phyloP scores from a whole-genome alignment of 495 filamentous ascomycete genomes.

The Rhypophila decipiens region DNA sequence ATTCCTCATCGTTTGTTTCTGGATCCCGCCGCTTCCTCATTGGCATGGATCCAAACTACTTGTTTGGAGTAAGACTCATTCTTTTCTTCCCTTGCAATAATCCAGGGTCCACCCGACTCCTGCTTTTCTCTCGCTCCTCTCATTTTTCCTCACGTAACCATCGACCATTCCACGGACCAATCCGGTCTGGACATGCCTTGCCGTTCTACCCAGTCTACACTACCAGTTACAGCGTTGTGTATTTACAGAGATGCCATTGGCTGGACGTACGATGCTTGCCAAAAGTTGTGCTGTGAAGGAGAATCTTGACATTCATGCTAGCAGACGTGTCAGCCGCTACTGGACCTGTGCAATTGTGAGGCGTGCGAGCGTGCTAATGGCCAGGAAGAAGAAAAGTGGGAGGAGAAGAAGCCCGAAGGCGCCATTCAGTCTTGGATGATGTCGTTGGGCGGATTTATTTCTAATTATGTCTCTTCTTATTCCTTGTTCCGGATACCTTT shows the following conservation, averaged over 20 bases:
- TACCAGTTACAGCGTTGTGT: too few relatives aligned
- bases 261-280: neutral
- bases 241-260: too few relatives aligned
- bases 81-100: neutral
- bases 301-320: neutral
- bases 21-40: neutral
- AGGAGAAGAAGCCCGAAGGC: too few relatives aligned
- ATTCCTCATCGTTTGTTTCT: neutral
- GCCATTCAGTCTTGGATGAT: neutral
- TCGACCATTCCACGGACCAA: too few relatives aligned
- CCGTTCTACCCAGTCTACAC: neutral
- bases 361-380: neutral
- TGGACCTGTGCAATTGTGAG: neutral
- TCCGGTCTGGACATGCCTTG: neutral
- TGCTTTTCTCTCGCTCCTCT: too few relatives aligned
- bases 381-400: neutral
- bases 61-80: neutral
- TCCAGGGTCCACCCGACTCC: neutral
- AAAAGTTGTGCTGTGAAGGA: neutral
- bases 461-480: too few relatives aligned
- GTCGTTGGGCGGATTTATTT: too few relatives aligned
- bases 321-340: neutral
- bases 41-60: neutral
- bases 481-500: neutral
- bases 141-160: too few relatives aligned